Evolutionary conservation across 257 asterid species (phyloP), one percentile per base, ranked within the genome.

Genomic region (Anisodus acutangulus): DNA sequence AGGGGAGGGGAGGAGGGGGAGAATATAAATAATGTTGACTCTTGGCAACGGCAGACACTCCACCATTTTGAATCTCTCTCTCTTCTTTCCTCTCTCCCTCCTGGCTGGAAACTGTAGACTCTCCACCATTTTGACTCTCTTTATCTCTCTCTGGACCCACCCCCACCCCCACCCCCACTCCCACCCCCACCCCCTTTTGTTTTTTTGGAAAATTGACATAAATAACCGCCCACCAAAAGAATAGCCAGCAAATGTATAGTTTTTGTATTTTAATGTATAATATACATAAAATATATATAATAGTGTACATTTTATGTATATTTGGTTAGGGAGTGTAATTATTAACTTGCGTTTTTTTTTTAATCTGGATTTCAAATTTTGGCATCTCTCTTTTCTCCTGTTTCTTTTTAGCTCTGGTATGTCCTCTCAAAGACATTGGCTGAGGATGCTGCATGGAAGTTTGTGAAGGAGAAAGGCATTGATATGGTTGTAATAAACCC

Each of bases 361-460:
- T 12, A 8, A 37, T n/a, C 26, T 37, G 8, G 53, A 68, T 39
- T 68, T 68, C 26, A 68, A 68, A 37, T 68, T 22, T 68, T 68
- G 10, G 3, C 53, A 39, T 68, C 53, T 37, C 53, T 39, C 76
- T 68, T 66, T 66, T 17, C 45, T 84, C 10, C 64, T 84, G 22
- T 63, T 86, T 69, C 72, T 47, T 19, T 17, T 70, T 88, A 94
- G 98, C 85, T 84, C 74, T 94, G 98, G 98, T 94, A 94, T 72
- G 90, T 89, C 57, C 97, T 94, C 79, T 94, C 98, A 43, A 94
- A 94, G 85, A 92, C 95, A 57, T 84, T 94, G 90, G 97, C 98
- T 3, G 98, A 94, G 91, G 95, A 92, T 41, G 97, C 97, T 85
- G 98, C 95, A 2, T 94, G 97, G 95, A 90, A 92, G 87, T 94